These are phyloP conservation scores for Tricholoma sp. DNA, from an alignment of 768 basidiomycete genomes.

Conservation along the genomic window DNA sequence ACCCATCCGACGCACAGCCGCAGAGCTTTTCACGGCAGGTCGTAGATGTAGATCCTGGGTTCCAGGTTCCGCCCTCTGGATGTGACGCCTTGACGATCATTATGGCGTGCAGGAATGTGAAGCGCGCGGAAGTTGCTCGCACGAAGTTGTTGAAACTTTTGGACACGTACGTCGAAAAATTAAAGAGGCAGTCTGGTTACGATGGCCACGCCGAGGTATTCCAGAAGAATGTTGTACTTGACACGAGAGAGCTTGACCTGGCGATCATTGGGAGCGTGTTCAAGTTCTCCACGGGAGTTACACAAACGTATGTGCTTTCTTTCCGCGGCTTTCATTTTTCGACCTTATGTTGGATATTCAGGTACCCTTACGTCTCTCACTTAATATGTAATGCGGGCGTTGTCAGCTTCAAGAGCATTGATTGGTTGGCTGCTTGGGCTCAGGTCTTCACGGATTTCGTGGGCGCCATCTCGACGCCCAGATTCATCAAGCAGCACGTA, in stretches of 20 bases:
- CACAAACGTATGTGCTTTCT: not conserved
- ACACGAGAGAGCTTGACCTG: conserved; percentile 62
- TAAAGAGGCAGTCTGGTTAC: conserved; percentile 31
- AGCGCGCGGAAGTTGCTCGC: conserved; percentile 59
- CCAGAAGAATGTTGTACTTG: conserved; percentile 51
- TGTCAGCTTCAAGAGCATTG: conserved; percentile 48
- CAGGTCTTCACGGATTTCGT: conserved; percentile 46
- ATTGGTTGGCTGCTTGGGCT: conserved; percentile 40
- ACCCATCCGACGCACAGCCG: conserved; percentile 48
- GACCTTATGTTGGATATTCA: conserved; percentile 21
- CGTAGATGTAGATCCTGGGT: not conserved
- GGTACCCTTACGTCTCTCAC: conserved; percentile 78
- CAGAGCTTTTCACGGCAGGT: conserved; percentile 29
- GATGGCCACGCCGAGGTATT: conserved; percentile 55
- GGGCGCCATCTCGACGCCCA: conserved; percentile 46
- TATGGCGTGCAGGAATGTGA: conserved; percentile 70
- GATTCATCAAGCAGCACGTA: conserved; percentile 49
- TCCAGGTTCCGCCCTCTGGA: not conserved
- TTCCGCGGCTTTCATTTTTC: not conserved
- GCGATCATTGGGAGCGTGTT: conserved; percentile 55
- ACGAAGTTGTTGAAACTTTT: conserved; percentile 46
- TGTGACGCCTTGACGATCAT: conserved; percentile 65
- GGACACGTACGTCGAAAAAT: conserved; percentile 45
- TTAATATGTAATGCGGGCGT: conserved; percentile 79
- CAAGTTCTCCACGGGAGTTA: conserved; percentile 51